phyloP scores from a whole-genome alignment of 169 alveolate genomes.

The Babesia divergens region DNA sequence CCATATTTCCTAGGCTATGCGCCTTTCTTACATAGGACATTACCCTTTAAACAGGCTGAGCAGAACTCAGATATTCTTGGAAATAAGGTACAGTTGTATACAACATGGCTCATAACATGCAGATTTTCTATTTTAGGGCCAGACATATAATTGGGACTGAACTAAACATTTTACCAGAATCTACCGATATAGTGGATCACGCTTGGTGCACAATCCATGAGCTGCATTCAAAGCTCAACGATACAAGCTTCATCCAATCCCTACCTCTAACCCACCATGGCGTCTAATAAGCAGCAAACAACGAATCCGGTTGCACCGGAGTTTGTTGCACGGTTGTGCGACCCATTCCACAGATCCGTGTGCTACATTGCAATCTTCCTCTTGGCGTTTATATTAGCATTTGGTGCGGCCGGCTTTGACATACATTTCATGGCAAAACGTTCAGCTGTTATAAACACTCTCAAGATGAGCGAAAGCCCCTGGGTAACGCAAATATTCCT shows the following conservation, averaged over 20 bases:
- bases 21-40: slow-evolving; percentile 56
- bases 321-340: slow-evolving; percentile 3
- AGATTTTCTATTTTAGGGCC: slow-evolving; percentile 76
- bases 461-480: not conserved
- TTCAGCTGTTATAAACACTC: not conserved
- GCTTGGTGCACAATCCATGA: slow-evolving; percentile 76
- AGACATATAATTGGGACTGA: slow-evolving; percentile 54
- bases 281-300: not conserved
- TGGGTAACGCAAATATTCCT: not conserved
- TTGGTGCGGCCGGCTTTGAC: slow-evolving; percentile 9
- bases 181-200: slow-evolving; percentile 57
- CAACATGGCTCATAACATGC: not conserved
- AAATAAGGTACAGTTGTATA: slow-evolving; percentile 14
- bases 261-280: slow-evolving; percentile 8
- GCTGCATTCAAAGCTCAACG: slow-evolving; percentile 28
- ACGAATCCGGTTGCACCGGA: slow-evolving; percentile 6
- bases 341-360: slow-evolving; percentile 24
- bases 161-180: slow-evolving; percentile 7
- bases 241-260: slow-evolving; percentile 2
- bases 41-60: not conserved
- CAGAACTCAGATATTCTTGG: not conserved
- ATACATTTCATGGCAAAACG: not conserved
- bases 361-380: not conserved
- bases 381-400: not conserved
- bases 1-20: slow-evolving; percentile 74